Evolutionary conservation across 306 rosid species (phyloP).

Genomic region (Canavalia ensiformis): DNA sequence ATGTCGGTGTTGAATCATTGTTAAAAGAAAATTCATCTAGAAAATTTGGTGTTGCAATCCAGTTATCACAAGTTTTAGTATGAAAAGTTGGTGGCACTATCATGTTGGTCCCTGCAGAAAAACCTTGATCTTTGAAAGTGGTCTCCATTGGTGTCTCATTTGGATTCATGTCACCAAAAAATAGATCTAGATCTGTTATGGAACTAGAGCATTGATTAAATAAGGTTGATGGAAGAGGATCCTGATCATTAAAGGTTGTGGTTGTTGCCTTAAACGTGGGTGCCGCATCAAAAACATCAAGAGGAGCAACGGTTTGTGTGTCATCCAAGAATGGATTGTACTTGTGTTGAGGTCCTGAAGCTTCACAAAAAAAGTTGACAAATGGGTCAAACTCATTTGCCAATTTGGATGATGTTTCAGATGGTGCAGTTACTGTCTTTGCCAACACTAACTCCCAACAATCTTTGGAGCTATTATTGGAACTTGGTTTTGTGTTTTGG

Average conservation of each 20-base stretch:
- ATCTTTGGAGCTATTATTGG: constrained; percentile 16
- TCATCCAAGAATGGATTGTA: constrained; percentile 84
- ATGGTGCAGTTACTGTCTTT: constrained; percentile 46
- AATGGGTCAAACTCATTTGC: constrained; percentile 46
- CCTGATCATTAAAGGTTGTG: constrained; percentile 34
- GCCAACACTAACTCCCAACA: constrained; percentile 75
- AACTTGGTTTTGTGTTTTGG: not conserved
- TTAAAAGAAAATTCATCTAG: not conserved
- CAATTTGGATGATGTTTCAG: constrained; percentile 23
- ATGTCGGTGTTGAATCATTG: constrained; percentile 38
- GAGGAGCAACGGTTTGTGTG: constrained; percentile 12
- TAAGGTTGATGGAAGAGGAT: constrained; percentile 32
- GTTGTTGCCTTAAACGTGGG: constrained; percentile 37
- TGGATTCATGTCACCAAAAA: constrained; percentile 26
- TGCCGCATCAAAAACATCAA: constrained; percentile 30
- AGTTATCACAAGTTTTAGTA: not conserved
- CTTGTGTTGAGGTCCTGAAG: constrained; percentile 44
- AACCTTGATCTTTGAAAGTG: constrained; percentile 16
- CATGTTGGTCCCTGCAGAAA: constrained; percentile 8
- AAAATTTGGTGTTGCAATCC: constrained; percentile 28
- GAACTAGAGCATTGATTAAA: constrained; percentile 20
- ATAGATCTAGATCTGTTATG: constrained; percentile 5
- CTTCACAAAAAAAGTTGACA: constrained; percentile 44
- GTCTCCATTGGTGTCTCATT: constrained; percentile 19
- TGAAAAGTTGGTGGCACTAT: constrained; percentile 21